A percentile compares a stretch with the other conserved stretches of the same genome.
Evolutionary conservation across 164 flowering plant species (phyloP).

Genomic region (Buxus sempervirens): DNA sequence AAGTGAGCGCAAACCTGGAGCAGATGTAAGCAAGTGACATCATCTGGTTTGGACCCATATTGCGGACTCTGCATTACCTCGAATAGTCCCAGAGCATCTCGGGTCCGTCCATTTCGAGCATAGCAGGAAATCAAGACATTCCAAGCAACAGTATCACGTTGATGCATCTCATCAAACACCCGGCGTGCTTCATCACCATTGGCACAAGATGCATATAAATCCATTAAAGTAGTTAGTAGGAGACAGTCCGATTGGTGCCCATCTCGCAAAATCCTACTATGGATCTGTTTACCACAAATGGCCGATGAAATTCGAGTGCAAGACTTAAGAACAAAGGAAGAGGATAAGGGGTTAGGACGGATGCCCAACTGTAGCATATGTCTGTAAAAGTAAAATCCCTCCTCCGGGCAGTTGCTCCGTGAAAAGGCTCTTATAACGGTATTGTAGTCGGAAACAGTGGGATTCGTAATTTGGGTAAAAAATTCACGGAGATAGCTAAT

Average conservation of each 20-base stretch:
- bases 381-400: constrained; percentile 41
- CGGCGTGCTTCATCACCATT: constrained; percentile 37
- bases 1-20: constrained; percentile 63
- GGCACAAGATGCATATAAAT: constrained; percentile 45
- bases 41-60: constrained; percentile 46
- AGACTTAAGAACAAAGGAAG: constrained; percentile 48
- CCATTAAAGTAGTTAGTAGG: constrained; percentile 63
- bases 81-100: constrained; percentile 57
- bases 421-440: constrained; percentile 56
- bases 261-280: constrained; percentile 45
- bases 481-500: constrained; percentile 34
- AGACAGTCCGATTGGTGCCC: constrained; percentile 50
- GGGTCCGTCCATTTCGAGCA: constrained; percentile 37
- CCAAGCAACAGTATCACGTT: constrained; percentile 59
- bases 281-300: constrained; percentile 49
- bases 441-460: constrained; percentile 39
- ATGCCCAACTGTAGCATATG: constrained; percentile 43
- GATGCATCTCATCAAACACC: constrained; percentile 69
- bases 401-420: constrained; percentile 28
- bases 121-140: constrained; percentile 70
- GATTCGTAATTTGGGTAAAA: constrained; percentile 37
- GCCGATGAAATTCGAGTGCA: constrained; percentile 31
- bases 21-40: constrained; percentile 63
- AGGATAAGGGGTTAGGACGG: constrained; percentile 36
- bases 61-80: constrained; percentile 40